Evolutionary conservation across 345 rosid genomes (phyloP).

Genomic region (Microcos paniculata): DNA sequence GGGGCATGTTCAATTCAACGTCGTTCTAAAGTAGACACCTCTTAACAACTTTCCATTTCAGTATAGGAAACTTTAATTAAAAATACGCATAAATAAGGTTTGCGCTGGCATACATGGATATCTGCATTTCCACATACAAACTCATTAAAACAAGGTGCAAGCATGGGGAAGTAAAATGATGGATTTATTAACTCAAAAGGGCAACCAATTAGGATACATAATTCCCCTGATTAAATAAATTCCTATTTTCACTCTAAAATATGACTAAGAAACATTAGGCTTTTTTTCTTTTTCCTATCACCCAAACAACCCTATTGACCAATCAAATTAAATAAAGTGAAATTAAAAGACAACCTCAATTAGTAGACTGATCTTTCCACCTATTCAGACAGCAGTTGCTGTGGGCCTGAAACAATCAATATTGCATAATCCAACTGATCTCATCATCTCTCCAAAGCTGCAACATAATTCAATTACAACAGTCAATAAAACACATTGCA

Average conservation of each 20-base stretch:
- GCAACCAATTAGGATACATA: slow-evolving; percentile 15
- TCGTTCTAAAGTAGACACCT: not conserved
- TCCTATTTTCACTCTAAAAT: slow-evolving; percentile 26
- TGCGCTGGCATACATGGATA: not conserved
- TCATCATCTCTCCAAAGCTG: slow-evolving; percentile 85
- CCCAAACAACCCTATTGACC: slow-evolving; percentile 23
- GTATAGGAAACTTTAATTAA: not conserved
- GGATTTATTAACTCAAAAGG: slow-evolving; percentile 19
- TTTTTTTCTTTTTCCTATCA: slow-evolving; percentile 26
- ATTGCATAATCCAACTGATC: slow-evolving; percentile 87
- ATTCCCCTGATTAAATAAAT: slow-evolving; percentile 16
- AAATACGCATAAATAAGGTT: not conserved
- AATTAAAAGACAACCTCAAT: slow-evolving; percentile 24
- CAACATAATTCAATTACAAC: slow-evolving; percentile 20
- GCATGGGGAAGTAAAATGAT: not conserved
- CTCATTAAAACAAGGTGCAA: not conserved
- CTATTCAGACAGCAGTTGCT: slow-evolving; percentile 42
- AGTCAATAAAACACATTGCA: slow-evolving; percentile 11
- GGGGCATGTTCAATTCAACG: not conserved
- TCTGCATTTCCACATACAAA: not conserved
- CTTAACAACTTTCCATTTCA: not conserved
- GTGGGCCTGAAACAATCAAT: slow-evolving; percentile 90
- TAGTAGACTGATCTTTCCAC: slow-evolving; percentile 24
- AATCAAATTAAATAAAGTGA: slow-evolving; percentile 17
- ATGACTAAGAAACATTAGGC: slow-evolving; percentile 9